A percentile compares a stretch with the other conserved stretches of the same genome.
Conservation (phyloP, 75 land plant species). For the Azolla pinnata region DNA sequence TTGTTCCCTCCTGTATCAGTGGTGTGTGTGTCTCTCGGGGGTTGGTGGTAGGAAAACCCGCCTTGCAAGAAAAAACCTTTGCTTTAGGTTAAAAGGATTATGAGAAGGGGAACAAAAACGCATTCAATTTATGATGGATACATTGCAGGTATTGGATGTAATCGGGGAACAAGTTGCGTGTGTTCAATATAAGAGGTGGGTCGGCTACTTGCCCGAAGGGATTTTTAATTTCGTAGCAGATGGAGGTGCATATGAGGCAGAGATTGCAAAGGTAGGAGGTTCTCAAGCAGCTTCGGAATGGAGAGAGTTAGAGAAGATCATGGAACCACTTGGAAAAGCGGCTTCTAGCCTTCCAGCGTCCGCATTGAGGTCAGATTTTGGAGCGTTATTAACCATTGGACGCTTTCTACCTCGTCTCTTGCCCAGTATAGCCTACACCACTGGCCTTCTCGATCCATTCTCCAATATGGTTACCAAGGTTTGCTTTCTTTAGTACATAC, state of each 20-base stretch:
- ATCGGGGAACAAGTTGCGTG: slow-evolving; percentile 24
- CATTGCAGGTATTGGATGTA: slow-evolving; percentile 27
- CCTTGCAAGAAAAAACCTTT: no score
- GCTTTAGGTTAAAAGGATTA: no score
- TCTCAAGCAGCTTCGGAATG: slow-evolving; percentile 17
- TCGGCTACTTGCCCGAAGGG: slow-evolving; percentile 28
- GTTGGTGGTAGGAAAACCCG: no score
- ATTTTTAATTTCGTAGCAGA: slow-evolving; percentile 25
- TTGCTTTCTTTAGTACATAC: not conserved
- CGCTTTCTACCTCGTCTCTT: slow-evolving; percentile 20
- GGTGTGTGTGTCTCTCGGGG: no score
- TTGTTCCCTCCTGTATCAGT: no score
- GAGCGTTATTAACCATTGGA: slow-evolving; percentile 21
- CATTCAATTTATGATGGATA: not conserved
- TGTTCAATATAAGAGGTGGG: slow-evolving; percentile 28
- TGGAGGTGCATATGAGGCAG: slow-evolving; percentile 22
- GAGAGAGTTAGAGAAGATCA: slow-evolving; percentile 18
- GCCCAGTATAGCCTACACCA: slow-evolving; percentile 12
- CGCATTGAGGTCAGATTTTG: slow-evolving; percentile 22
- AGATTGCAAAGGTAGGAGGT: slow-evolving; percentile 21
- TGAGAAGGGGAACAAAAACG: no score
- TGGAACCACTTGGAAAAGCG: slow-evolving; percentile 25
- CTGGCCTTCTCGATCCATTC: slow-evolving; percentile 21
- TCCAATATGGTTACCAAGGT: slow-evolving; percentile 22
- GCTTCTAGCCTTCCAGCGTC: slow-evolving; percentile 27